These are phyloP conservation scores for Pisolithus sp. DNA, from an alignment of 768 basidiomycete species.

Conservation along the genomic window DNA sequence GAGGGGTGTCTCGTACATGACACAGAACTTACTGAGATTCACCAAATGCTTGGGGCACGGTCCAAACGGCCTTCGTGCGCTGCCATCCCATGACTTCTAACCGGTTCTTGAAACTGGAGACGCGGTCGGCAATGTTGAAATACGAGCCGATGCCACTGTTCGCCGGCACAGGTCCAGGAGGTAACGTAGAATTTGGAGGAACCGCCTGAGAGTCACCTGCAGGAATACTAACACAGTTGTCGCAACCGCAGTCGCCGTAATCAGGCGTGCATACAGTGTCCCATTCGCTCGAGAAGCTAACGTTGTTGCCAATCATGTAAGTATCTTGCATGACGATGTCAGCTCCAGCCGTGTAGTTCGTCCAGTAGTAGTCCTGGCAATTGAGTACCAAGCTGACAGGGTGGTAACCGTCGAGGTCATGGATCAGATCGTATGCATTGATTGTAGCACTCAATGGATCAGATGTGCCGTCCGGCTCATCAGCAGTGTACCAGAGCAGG, in stretches of 20 bases:
- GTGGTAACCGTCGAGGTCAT: constrained; percentile 58
- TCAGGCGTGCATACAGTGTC: constrained; percentile 54
- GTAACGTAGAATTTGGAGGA: constrained; percentile 19
- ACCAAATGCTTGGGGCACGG: constrained; percentile 76
- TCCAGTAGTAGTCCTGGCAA: constrained; percentile 61
- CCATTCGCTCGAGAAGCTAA: constrained; percentile 57
- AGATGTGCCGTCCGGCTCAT: constrained; percentile 67
- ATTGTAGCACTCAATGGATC: constrained; percentile 56
- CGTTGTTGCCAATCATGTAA: constrained; percentile 46
- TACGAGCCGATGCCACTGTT: constrained; percentile 35
- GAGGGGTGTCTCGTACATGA: neutral
- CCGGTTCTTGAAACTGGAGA: constrained; percentile 59
- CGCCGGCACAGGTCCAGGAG: constrained; percentile 17
- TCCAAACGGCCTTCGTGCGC: constrained; percentile 65
- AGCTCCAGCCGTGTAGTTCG: constrained; percentile 51
- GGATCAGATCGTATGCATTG: constrained; percentile 49
- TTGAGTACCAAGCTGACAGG: constrained; percentile 61
- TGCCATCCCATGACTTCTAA: constrained; percentile 63
- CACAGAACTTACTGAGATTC: constrained; percentile 27
- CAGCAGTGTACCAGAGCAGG: constrained; percentile 67
- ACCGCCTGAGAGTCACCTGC: constrained; percentile 36
- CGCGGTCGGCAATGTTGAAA: constrained; percentile 60
- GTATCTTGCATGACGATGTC: constrained; percentile 70
- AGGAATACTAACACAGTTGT: constrained; percentile 43
- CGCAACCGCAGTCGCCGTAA: constrained; percentile 72